A percentile compares a stretch with the other conserved stretches of the same genome.
Conservation (phyloP, 106 monocot species). For the Apostasia shenzhenica region DNA sequence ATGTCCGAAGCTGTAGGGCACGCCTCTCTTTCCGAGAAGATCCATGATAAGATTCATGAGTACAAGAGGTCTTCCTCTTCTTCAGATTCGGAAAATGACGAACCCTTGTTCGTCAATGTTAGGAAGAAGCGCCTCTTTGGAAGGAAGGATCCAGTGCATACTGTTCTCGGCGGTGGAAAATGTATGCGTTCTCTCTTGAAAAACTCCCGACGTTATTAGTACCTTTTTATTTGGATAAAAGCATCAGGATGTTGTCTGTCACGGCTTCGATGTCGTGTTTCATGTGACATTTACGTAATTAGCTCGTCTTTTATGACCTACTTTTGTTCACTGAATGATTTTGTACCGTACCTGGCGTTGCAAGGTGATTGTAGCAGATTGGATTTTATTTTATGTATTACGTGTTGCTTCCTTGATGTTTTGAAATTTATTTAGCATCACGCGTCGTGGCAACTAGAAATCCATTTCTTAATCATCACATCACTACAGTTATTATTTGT, state of each 20-base stretch:
- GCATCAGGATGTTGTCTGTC: background rate
- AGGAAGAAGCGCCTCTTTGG: constrained; percentile 58
- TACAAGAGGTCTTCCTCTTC: constrained; percentile 49
- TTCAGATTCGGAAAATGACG: constrained; percentile 63
- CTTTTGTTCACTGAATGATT: too few species aligned
- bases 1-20: constrained; percentile 39
- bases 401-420: too few species aligned
- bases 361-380: too few species aligned
- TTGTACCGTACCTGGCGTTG: too few species aligned
- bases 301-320: too few species aligned
- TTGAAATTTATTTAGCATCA: too few species aligned
- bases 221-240: background rate
- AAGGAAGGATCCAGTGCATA: constrained; percentile 50
- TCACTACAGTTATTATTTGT: too few species aligned
- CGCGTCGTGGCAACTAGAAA: too few species aligned
- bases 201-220: background rate
- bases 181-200: constrained; percentile 10
- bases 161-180: constrained; percentile 61
- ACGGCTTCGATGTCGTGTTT: background rate
- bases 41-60: constrained; percentile 53
- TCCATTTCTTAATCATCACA: too few species aligned
- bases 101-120: background rate
- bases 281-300: background rate
- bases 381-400: too few species aligned
- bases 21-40: constrained; percentile 28